phyloP scores from a whole-genome alignment of 495 filamentous ascomycete species.

The Aspergillus conjunctus region DNA sequence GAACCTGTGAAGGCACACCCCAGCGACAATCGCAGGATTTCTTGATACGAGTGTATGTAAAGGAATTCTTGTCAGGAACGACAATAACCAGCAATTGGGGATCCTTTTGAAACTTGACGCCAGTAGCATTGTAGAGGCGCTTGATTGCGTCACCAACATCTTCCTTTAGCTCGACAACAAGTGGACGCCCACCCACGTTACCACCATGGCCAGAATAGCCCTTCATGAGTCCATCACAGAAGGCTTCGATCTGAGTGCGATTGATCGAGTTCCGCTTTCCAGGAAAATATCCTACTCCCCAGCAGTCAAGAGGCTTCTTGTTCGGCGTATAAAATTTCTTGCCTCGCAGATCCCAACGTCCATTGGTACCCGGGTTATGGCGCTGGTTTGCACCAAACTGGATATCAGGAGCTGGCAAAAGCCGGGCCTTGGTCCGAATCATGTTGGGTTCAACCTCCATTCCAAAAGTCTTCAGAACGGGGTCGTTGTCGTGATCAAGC shows the following conservation, averaged over 20 bases:
- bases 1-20: slow-evolving; percentile 71
- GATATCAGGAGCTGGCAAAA: slow-evolving; percentile 71
- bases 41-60: slow-evolving; percentile 78
- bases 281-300: slow-evolving; percentile 66
- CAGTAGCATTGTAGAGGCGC: slow-evolving; percentile 50
- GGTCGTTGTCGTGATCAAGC: slow-evolving; percentile 70
- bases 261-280: slow-evolving; percentile 44
- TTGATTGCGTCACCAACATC: slow-evolving; percentile 57
- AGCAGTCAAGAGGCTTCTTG: slow-evolving; percentile 58
- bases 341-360: slow-evolving; percentile 84
- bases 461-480: slow-evolving; percentile 65
- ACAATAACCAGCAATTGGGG: slow-evolving; percentile 74
- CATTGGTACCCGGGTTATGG: slow-evolving; percentile 57
- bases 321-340: slow-evolving; percentile 72
- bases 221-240: slow-evolving; percentile 60
- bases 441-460: slow-evolving; percentile 64
- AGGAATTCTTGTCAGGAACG: slow-evolving; percentile 63
- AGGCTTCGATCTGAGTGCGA: slow-evolving; percentile 52
- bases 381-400: slow-evolving; percentile 56
- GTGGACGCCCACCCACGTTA: slow-evolving; percentile 43
- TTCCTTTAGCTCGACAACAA: slow-evolving; percentile 35
- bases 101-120: slow-evolving; percentile 43
- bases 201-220: slow-evolving; percentile 75
- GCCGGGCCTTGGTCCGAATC: slow-evolving; percentile 65
- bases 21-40: slow-evolving; percentile 78